A percentile compares a stretch with the other conserved stretches of the same genome.
These are phyloP conservation scores for Eucalyptus erythrocorys DNA, from an alignment of 345 rosid genomes.

Conservation along the genomic window DNA sequence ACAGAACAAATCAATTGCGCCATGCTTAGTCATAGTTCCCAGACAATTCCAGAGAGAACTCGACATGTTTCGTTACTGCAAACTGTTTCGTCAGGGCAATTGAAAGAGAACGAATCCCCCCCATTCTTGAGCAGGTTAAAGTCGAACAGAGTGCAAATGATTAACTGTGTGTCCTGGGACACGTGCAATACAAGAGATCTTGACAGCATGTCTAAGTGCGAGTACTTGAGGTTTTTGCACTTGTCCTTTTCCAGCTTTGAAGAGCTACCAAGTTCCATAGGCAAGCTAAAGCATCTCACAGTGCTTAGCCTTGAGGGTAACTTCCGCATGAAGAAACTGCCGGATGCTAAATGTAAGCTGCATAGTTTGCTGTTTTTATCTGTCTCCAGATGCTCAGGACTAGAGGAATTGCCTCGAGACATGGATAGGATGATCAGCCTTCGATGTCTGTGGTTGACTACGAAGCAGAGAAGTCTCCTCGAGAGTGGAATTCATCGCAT, in stretches of 20 bases:
- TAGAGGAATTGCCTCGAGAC: not conserved
- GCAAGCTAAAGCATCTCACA: not conserved
- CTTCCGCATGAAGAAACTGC: not conserved
- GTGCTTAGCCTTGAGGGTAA: not conserved
- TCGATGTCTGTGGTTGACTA: not conserved
- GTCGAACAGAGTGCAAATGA: not conserved
- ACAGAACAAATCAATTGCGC: not conserved
- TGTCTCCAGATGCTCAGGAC: not conserved
- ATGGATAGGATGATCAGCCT: not conserved
- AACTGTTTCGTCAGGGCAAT: not conserved
- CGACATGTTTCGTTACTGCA: not conserved
- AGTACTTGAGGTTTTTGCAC: not conserved
- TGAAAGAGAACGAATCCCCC: not conserved
- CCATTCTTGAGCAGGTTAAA: not conserved
- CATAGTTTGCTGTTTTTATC: not conserved
- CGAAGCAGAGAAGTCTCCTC: not conserved
- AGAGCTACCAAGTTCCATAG: not conserved
- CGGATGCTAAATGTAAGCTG: not conserved
- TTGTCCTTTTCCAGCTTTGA: not conserved
- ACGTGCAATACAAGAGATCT: not conserved
- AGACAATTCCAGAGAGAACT: not conserved
- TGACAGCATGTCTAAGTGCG: not conserved
- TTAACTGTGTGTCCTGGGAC: not conserved
- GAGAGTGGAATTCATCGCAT: not conserved
- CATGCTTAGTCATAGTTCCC: not conserved